Evolutionary conservation across 768 basidiomycete species (phyloP), one percentile per base, ranked within the genome.

Genomic region (Boletus rubescentipes): DNA sequence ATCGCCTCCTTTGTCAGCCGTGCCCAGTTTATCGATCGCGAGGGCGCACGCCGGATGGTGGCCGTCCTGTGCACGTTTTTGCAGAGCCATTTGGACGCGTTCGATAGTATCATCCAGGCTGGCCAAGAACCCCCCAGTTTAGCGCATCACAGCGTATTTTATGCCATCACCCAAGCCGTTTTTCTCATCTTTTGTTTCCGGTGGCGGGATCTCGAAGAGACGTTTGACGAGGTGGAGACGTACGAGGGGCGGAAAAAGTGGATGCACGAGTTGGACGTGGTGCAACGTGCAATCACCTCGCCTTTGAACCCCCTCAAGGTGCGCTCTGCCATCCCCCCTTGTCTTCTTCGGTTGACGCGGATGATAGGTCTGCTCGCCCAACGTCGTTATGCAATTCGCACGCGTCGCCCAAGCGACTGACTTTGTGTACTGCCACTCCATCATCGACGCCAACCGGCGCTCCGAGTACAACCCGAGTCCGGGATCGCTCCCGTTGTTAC

Each of bases 151-250:
- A 82, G 80, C 26, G 81, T 96, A 18, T 98, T 98, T 67, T 98
- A 98, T 67, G 93, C 95, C 2, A 88, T 96, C 31, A 74, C 85
- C 0, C 97, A 98, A 65, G 87, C 95, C 0, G 83, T 94, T 10
- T 95, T 99, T 67, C 79, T 98, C 58, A 93, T 99, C 58, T 99
- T 99, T 70, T 98, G 97, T 70, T 99, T 98, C 73, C 78, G 97
- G 11, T 98, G 96, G 96, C 76, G 91, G 55, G 97, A 98, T 59
- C 73, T 98, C 34, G 68, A 83, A 38, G 82, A 84, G 46, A 80
- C 79, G 20, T 75, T 74, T n/a, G 78, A 82, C 14, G 87, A 86
- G 6, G 77, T 74, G 21, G 80, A 77, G 21, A 79, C 77, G 21
- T 82, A 79, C 35, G 74, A 69, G 20, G 72, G 57, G 30, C 60